These are phyloP conservation scores for Cryomyces antarcticus DNA, from an alignment of 495 filamentous ascomycete species.

Conservation along the genomic window DNA sequence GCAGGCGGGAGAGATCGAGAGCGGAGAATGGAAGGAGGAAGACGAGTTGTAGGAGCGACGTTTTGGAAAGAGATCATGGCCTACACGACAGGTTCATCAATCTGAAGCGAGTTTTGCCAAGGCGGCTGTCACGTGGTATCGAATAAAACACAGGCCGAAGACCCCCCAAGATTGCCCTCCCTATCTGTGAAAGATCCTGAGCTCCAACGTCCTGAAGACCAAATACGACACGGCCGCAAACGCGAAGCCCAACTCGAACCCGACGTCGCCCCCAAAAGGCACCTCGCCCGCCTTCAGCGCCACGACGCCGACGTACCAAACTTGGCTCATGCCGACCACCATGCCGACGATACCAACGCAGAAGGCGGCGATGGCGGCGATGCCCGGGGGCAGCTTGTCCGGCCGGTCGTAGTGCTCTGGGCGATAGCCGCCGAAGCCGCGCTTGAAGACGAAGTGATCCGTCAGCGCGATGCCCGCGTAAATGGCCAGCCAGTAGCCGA, in stretches of 20 bases:
- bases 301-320: constrained; percentile 57
- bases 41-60: too few relatives aligned
- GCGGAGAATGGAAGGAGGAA: too few relatives aligned
- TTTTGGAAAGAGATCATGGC: too few relatives aligned
- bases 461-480: constrained; percentile 51
- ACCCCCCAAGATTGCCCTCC: too few relatives aligned
- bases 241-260: constrained; percentile 48
- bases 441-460: constrained; percentile 63
- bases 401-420: constrained; percentile 39
- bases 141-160: too few relatives aligned
- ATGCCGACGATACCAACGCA: constrained; percentile 50
- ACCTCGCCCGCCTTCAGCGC: constrained; percentile 36
- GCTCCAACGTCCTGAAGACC: constrained; percentile 30
- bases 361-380: constrained; percentile 48
- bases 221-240: constrained; percentile 29
- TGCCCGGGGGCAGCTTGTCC: constrained; percentile 43
- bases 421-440: constrained; percentile 40
- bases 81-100: too few relatives aligned
- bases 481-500: constrained; percentile 65
- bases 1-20: too few relatives aligned
- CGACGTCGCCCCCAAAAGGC: constrained; percentile 47
- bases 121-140: too few relatives aligned
- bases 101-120: too few relatives aligned
- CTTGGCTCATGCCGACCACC: constrained; percentile 56
- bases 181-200: constrained; percentile 29